Conservation (phyloP, 2,329 filamentous ascomycete genomes). For the Penicillium crustosum region DNA sequence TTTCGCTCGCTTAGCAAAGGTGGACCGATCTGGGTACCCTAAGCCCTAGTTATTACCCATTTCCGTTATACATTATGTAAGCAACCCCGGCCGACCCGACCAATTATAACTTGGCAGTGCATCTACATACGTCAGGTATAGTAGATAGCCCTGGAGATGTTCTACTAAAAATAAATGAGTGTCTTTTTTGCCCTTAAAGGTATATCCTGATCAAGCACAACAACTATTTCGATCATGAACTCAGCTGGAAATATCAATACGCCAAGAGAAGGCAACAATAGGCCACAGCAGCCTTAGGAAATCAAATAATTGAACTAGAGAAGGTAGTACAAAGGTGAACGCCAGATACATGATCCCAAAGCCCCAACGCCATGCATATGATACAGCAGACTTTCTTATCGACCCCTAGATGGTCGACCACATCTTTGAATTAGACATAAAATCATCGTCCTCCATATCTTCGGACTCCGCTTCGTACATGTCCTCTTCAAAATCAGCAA, state of each 20-base stretch:
- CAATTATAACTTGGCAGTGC: slow-evolving; percentile 1
- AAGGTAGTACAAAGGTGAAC: background rate
- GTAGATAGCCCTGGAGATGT: background rate
- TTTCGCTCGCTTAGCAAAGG: slow-evolving; percentile 46
- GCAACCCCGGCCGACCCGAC: background rate
- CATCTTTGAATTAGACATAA: slow-evolving; percentile 14
- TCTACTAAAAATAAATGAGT: background rate
- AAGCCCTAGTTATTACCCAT: slow-evolving; percentile 39
- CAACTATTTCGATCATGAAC: too few species aligned
- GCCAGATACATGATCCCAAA: slow-evolving; percentile 1
- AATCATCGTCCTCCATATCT: background rate
- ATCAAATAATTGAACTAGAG: background rate
- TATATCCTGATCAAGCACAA: background rate
- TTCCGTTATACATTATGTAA: slow-evolving; percentile 20
- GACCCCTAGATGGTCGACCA: slow-evolving; percentile 18
- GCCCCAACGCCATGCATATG: slow-evolving; percentile 6
- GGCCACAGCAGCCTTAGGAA: background rate
- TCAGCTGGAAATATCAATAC: background rate
- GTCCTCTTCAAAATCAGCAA: slow-evolving; percentile 1
- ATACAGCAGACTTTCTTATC: background rate
- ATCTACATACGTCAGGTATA: background rate
- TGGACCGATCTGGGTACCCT: slow-evolving; percentile 37
- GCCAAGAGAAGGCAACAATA: background rate
- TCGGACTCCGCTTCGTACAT: background rate
- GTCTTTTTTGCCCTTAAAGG: background rate